These are phyloP conservation scores for Cryptosporidium felis DNA, from an alignment of 169 alveolate genomes.

Conservation along the genomic window DNA sequence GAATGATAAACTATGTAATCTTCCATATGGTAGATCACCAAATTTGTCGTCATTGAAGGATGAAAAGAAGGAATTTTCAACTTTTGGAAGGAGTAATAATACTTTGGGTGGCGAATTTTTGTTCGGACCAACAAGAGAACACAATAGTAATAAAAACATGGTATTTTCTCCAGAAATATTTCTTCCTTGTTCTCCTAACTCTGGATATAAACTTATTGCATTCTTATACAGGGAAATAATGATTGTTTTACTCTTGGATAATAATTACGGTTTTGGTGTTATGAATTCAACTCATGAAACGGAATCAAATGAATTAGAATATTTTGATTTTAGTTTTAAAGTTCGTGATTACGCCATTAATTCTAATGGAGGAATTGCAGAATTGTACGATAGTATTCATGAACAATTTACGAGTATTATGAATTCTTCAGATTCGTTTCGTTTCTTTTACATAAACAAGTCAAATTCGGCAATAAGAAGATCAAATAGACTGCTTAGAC, in stretches of 20 bases:
- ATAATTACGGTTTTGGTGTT: too few species aligned
- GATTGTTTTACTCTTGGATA: slow-evolving; percentile 7
- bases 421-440: slow-evolving; percentile 30
- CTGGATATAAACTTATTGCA: background rate
- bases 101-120: slow-evolving; percentile 13
- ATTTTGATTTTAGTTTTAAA: too few species aligned
- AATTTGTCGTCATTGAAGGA: background rate
- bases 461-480: slow-evolving; percentile 54
- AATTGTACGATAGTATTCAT: background rate
- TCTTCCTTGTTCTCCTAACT: slow-evolving; percentile 5
- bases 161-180: slow-evolving; percentile 50
- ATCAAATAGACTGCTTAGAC: slow-evolving; percentile 32
- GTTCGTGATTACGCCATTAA: slow-evolving; percentile 1
- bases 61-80: background rate
- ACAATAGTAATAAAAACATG: background rate
- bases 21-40: slow-evolving; percentile 64
- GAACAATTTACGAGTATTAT: slow-evolving; percentile 31
- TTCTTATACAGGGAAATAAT: slow-evolving; percentile 47
- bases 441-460: slow-evolving; percentile 43
- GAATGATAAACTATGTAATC: slow-evolving; percentile 61
- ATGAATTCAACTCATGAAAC: too few species aligned
- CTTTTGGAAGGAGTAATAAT: slow-evolving; percentile 58
- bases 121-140: slow-evolving; percentile 16
- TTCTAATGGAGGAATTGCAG: slow-evolving; percentile 29
- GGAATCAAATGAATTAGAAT: too few species aligned